A percentile compares a stretch with the other conserved stretches of the same genome.
Evolutionary conservation across 768 basidiomycete species (phyloP).

Genomic region (Lentinula edodes): DNA sequence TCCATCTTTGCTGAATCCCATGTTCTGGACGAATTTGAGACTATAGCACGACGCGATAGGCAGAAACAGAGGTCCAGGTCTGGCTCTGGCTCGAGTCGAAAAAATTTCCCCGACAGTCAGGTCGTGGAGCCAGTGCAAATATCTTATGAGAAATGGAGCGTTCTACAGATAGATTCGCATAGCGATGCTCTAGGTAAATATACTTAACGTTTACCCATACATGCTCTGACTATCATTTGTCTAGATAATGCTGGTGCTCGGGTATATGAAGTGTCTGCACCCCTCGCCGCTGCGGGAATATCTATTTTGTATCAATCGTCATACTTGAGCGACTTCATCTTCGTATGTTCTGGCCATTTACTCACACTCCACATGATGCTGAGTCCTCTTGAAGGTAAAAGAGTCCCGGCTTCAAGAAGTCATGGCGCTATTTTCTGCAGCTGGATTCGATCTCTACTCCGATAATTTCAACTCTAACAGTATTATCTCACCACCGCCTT

Average conservation of each 20-base stretch:
- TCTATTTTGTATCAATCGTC: constrained; percentile 81
- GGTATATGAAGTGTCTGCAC: constrained; percentile 71
- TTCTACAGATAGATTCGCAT: constrained; percentile 78
- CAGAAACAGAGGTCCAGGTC: constrained; percentile 37
- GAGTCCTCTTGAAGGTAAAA: constrained; percentile 45
- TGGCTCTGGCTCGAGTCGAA: constrained; percentile 28
- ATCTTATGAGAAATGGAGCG: constrained; percentile 71
- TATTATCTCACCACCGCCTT: constrained; percentile 20
- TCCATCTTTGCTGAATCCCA: constrained; percentile 63
- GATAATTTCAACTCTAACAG: constrained; percentile 28
- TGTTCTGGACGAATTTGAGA: constrained; percentile 53
- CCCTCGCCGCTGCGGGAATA: constrained; percentile 70
- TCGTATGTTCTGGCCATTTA: constrained; percentile 38
- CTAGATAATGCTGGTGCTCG: constrained; percentile 67
- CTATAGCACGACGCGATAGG: constrained; percentile 53
- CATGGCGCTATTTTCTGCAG: constrained; percentile 50
- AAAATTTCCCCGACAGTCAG: constrained; percentile 13
- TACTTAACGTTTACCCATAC: background rate
- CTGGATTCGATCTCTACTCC: constrained; percentile 64
- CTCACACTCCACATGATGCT: background rate
- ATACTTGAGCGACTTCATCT: constrained; percentile 79
- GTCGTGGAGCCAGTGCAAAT: constrained; percentile 55
- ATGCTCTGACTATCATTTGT: constrained; percentile 7
- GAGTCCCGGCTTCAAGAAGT: constrained; percentile 59
- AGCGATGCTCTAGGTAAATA: constrained; percentile 59